A percentile compares a stretch with the other conserved stretches of the same genome.
These are phyloP conservation scores for Fusarium papillatum DNA, from an alignment of 2,329 filamentous ascomycete species.

Conservation along the genomic window DNA sequence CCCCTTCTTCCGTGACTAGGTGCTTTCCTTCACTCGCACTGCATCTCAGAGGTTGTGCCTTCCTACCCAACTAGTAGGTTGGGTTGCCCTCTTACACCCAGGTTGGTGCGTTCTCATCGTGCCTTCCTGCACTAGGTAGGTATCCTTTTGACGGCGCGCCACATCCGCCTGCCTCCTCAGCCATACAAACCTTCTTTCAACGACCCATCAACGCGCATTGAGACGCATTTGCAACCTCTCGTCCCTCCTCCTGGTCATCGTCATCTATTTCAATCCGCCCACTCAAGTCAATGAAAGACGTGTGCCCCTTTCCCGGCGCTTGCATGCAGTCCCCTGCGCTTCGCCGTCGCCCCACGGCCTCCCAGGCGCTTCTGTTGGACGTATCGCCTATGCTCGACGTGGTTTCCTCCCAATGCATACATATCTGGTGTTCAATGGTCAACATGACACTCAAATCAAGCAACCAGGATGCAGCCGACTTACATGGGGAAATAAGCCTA, in stretches of 20 bases:
- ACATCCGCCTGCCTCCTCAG: slow-evolving; percentile 29
- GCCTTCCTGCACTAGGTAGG: slow-evolving; percentile 24
- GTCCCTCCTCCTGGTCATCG: not conserved
- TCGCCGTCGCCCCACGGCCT: not conserved
- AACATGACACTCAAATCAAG: slow-evolving; percentile 3
- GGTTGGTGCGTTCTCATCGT: slow-evolving; percentile 15
- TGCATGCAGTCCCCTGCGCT: not conserved
- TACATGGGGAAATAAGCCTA: slow-evolving; percentile 74
- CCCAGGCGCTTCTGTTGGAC: not conserved
- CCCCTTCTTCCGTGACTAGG: slow-evolving; percentile 2
- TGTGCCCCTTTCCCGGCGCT: not conserved
- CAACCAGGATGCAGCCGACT: slow-evolving; percentile 45
- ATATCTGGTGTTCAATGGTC: slow-evolving; percentile 58
- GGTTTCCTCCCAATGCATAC: slow-evolving; percentile 74
- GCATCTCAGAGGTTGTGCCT: slow-evolving; percentile 13
- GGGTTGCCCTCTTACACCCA: slow-evolving; percentile 9
- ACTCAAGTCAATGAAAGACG: not conserved
- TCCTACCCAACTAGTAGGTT: not conserved
- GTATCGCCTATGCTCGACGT: slow-evolving; percentile 27
- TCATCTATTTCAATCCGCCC: not conserved
- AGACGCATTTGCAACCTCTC: slow-evolving; percentile 1
- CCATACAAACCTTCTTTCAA: slow-evolving; percentile 43
- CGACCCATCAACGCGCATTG: slow-evolving; percentile 17
- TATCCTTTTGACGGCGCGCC: slow-evolving; percentile 35
- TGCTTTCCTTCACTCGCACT: not conserved